Evolutionary conservation across 2,329 filamentous ascomycete genomes (phyloP), one percentile per base, ranked within the genome.

Genomic region (Alternaria rosae): DNA sequence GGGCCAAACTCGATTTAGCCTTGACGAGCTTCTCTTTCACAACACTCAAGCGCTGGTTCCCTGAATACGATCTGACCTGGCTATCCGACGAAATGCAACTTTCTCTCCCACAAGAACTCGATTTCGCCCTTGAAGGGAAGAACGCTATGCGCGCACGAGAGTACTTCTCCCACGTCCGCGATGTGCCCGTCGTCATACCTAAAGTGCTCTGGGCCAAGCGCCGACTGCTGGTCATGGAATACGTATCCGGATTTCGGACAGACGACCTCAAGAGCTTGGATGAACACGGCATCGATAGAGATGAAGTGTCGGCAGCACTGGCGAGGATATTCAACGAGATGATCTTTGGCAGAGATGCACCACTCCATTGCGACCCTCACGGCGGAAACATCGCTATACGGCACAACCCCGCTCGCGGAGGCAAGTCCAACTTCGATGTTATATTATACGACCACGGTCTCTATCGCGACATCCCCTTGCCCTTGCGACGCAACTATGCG

Each of bases 241-340:
- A 91, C 76, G 89, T 98, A 70, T 88, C 92, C 7, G 95, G 95
- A 32, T 88, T 88, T 70, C 90, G 95, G 20, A 91, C 93, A 3
- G 95, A 99, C 77, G 94, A 99, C 76, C 86, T 98, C 1, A 88
- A 88, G 15, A 98, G 92, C 76, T 84, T 99, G 4, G 95, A 98
- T 78, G 83, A 85, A 7, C 91, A 96, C 76, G 87, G 88, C 60
- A 99, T 99, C 76, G 93, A 97, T 79, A 89, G 95, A 20, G 95
- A 98, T 75, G 94, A 98, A 79, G 95, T 99, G 6, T 97, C 94
- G 0, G 94, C 94, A 1, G 91, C 93, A 0, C 84, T 99, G 5
- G 91, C 95, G 0, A 89, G 90, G 61, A 93, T 99, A 61, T 99
- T 99, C 86, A 99, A 99, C 83, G 94, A 98, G 78, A 99, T 99